A percentile compares a stretch with the other conserved stretches of the same genome.
These are phyloP conservation scores for Theileria luwenshuni DNA, from an alignment of 169 alveolate species.

Conservation along the genomic window DNA sequence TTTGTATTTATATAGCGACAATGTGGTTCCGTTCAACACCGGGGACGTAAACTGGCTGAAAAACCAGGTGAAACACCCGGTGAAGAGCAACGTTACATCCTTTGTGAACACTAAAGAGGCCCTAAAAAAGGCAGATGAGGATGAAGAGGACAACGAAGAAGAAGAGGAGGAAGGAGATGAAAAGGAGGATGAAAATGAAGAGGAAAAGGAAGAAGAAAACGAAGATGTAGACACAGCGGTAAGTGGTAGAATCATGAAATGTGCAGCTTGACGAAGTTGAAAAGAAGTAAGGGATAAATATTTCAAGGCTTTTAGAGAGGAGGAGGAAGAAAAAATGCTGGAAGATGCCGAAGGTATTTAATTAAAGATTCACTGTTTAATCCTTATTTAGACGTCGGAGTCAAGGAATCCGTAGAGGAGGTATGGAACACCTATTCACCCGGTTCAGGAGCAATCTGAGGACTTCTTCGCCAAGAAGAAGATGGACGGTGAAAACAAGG, in stretches of 20 bases:
- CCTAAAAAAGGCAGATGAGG: not conserved
- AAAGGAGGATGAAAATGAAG: too few species aligned
- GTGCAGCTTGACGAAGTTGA: conserved; percentile 48
- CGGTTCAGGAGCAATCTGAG: conserved; percentile 45
- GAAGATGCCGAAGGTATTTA: conserved; percentile 67
- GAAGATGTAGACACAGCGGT: conserved; percentile 22
- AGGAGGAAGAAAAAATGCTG: conserved; percentile 37
- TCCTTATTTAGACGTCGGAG: conserved; percentile 44
- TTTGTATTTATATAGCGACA: too few species aligned
- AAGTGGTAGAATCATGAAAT: not conserved
- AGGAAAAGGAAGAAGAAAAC: conserved; percentile 8
- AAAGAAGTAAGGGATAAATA: conserved; percentile 21
- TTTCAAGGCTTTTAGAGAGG: conserved; percentile 23
- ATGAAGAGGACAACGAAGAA: conserved; percentile 31
- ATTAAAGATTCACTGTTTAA: not conserved
- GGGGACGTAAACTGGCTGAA: too few species aligned
- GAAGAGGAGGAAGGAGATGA: conserved; percentile 8
- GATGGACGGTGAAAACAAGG: not conserved
- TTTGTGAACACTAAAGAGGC: too few species aligned
- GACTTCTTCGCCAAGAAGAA: not conserved
- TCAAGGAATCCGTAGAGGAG: conserved; percentile 61
- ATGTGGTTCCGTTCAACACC: too few species aligned
- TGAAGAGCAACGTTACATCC: too few species aligned
- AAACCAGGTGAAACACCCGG: too few species aligned
- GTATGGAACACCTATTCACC: not conserved